Conservation (phyloP, 2,329 filamentous ascomycete species). For the Leptographium wingfieldii region DNA sequence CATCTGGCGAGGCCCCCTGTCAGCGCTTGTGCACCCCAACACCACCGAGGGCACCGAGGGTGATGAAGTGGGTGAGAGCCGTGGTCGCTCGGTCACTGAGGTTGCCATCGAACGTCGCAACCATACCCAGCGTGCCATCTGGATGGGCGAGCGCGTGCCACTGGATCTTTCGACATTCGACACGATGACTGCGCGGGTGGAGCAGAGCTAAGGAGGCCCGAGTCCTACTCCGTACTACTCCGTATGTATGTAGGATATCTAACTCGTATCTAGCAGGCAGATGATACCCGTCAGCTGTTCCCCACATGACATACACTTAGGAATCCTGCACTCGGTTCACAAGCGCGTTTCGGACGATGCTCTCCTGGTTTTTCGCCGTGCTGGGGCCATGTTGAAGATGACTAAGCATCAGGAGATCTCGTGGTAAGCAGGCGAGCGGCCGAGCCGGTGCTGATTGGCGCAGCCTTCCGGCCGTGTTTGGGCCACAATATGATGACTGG, state of each 20-base stretch:
- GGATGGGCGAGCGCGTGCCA: conserved; percentile 57
- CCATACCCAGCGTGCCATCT: conserved; percentile 57
- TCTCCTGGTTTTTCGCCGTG: neutral
- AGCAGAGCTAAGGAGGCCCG: neutral
- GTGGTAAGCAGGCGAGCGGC: neutral
- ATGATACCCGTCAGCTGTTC: neutral
- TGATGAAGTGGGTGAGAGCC: conserved; percentile 8
- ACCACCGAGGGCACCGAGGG: conserved; percentile 34
- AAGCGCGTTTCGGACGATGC: neutral
- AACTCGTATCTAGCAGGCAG: neutral
- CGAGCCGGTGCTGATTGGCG: neutral
- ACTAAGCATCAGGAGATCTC: neutral
- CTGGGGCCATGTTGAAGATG: neutral
- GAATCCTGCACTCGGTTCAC: neutral
- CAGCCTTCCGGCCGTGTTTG: neutral
- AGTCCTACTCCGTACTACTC: too few species aligned
- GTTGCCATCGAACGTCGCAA: conserved; percentile 32
- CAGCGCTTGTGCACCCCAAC: conserved; percentile 72
- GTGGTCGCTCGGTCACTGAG: conserved; percentile 5
- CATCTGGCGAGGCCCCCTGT: conserved; percentile 68
- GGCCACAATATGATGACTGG: neutral
- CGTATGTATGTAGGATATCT: neutral
- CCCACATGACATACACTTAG: neutral
- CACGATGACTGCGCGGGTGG: conserved; percentile 12
- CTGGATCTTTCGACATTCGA: conserved; percentile 43